A percentile compares a stretch with the other conserved stretches of the same genome.
phyloP scores from a whole-genome alignment of 352 stramenopile genomes.

The Globisporangium abappressorium region DNA sequence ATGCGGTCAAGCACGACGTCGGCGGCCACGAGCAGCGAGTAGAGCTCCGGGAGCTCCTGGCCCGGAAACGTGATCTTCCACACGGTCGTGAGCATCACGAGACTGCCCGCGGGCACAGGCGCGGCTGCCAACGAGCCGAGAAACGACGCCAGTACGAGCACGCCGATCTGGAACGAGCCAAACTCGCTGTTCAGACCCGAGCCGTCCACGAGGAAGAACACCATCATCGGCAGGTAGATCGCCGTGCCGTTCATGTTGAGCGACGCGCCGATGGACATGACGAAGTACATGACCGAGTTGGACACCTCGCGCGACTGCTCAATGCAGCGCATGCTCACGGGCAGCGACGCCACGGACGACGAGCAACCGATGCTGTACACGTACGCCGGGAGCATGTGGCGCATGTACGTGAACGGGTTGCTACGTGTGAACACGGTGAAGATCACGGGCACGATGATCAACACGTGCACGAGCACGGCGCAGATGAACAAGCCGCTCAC shows the following conservation, averaged over 20 bases:
- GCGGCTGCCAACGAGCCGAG: constrained; percentile 59
- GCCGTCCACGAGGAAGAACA: constrained; percentile 71
- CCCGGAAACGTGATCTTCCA: constrained; percentile 69
- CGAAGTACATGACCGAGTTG: constrained; percentile 64
- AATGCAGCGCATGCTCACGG: constrained; percentile 59
- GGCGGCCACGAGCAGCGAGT: constrained; percentile 56
- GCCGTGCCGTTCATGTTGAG: constrained; percentile 78
- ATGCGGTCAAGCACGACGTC: constrained; percentile 76
- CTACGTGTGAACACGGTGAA: constrained; percentile 53
- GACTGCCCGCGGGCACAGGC: constrained; percentile 50
- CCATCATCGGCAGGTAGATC: constrained; percentile 70
- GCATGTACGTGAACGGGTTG: constrained; percentile 77
- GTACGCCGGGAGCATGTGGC: constrained; percentile 62
- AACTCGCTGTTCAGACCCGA: constrained; percentile 38
- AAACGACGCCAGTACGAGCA: constrained; percentile 58
- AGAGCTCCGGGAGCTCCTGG: constrained; percentile 49
- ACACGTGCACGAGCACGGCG: constrained; percentile 54
- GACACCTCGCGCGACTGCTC: constrained; percentile 52
- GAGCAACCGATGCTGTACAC: constrained; percentile 71
- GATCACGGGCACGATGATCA: constrained; percentile 57
- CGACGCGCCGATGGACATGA: constrained; percentile 62
- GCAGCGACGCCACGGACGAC: constrained; percentile 72
- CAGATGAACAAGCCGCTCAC: constrained; percentile 40
- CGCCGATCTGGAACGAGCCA: constrained; percentile 31
- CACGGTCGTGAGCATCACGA: constrained; percentile 65